phyloP scores from a whole-genome alignment of 78 protist genomes.

The Chrysochromulina tobinii region DNA sequence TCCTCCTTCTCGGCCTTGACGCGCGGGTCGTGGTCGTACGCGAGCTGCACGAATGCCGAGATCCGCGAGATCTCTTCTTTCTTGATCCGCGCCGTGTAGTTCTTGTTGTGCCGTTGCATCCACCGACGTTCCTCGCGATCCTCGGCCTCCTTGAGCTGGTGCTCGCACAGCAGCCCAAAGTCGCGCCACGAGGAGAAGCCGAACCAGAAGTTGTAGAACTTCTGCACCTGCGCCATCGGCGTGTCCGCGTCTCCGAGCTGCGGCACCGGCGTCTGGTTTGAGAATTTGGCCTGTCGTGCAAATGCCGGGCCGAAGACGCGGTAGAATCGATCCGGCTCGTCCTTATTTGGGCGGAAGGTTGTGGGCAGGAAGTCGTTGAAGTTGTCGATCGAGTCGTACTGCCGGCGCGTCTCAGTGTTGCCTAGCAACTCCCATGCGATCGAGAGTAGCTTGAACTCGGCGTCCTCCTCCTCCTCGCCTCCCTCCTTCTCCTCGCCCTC shows the following conservation, averaged over 20 bases:
- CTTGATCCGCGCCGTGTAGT: neutral
- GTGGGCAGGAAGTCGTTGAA: neutral
- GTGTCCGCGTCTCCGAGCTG: conserved; percentile 7
- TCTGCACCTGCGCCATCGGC: neutral
- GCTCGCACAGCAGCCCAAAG: neutral
- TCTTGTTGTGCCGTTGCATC: conserved; percentile 31
- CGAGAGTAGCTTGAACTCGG: conserved; percentile 11
- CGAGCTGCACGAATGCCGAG: neutral
- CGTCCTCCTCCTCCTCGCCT: neutral
- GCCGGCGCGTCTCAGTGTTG: neutral
- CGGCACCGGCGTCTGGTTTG: conserved; percentile 2
- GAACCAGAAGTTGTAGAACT: conserved; percentile 10
- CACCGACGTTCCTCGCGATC: conserved; percentile 34
- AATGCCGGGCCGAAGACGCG: conserved; percentile 8
- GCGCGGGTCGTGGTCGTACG: conserved; percentile 13
- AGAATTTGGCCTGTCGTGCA: neutral
- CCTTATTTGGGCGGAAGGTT: neutral
- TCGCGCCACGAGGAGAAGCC: conserved; percentile 34
- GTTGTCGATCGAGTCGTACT: conserved; percentile 2
- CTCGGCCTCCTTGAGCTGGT: neutral
- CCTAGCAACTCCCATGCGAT: neutral
- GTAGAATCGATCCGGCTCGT: neutral
- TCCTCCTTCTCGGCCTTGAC: neutral
- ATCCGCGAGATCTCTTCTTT: neutral
- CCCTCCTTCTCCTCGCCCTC: neutral